Base-by-base conservation (phyloP, 1,284 basidiomycete genomes). In the Pseudozyma sp. region DNA sequence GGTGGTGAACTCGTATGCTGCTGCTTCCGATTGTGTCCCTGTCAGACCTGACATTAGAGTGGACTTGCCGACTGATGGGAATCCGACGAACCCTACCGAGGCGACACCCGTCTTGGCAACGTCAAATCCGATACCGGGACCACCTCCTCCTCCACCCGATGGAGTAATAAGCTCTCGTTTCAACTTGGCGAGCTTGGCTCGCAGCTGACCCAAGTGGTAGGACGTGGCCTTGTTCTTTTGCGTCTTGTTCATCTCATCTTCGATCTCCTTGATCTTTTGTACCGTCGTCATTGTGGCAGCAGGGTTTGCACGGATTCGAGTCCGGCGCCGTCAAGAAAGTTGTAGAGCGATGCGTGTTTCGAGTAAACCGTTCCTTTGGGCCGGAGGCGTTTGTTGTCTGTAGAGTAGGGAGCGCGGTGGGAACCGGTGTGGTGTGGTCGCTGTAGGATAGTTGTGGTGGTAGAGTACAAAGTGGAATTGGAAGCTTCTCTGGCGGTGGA, bases 141-240 rank as follows among this genome's bases (percentile, higher is more conserved):
- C 79, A 2, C 94, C 94, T 14, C 95, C 95, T 8, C 94, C 92
- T 35, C 93, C 89, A 31, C 89, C 86, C 3, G 91, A 87, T 1
- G 93, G 92, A 4, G 90, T 88, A 79, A 99, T 94, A 57, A 99
- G 90, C 84, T 99, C 97, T 64, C 97, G 89, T 75, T 94, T 89
- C 50, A 99, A 90, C 85, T 99, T 99, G 54, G 97, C 97, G 53
- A 99, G 90, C 86, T 99, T 99, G 68, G 97, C 95, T 86, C 97
- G 98, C 84, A 98, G 90, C 86, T 97, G 94, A 60, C 96, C 96
- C 69, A 97, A 86, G 87, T 97, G 95, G 86, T 95, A 97, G 30
- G 67, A 68, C 5, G 73, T 72, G 19, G 76, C 87, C 90, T 99
- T 99, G 87, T 99, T 98, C 88, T 96, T 97, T 89, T 97, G 92